Base-by-base conservation (phyloP, 495 filamentous ascomycete genomes). In the Achaetomiella virescens region DNA sequence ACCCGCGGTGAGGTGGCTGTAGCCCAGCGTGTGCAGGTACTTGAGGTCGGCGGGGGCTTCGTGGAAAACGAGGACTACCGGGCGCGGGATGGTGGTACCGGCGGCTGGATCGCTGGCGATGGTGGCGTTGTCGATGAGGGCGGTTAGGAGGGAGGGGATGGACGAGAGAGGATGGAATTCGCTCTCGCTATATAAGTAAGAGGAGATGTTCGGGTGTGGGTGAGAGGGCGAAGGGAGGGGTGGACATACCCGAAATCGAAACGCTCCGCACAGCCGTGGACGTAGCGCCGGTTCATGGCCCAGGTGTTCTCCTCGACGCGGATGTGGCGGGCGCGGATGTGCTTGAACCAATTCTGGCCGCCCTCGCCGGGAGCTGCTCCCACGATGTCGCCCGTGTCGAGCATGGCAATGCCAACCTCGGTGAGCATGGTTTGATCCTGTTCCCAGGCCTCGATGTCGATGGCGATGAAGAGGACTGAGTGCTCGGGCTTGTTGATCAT, bases 371-470 rank as follows among this genome's bases (percentile, higher is more conserved):
- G 88, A 3, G 81, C 61, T 22, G 83, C 17, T 61, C 59, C 31
- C 80, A 70, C 54, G 9, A 72, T 62, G 21, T 87, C 80, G 10
- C 70, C 58, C 3, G 86, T 90, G 70, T 98, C 93, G 20, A 98
- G 81, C 10, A 80, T 83, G 9, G 89, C 84, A 45, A 98, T 76
- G 33, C 93, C 93, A 50, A 98, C 76, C 66, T 98, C 93, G 4
- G 90, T 95, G 56, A 97, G 73, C 2, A 77, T 62, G 43, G 72
- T 70, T 4, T 78, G 74, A 50, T 82, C 71, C 24, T 67, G 64
- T 69, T 97, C 92, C 58, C 84, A 92, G 8, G 84, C 81, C 67
- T 98, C 93, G 29, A 91, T 66, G 63, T 98, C 92, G 42, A 96
- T 71, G 57, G 78, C 83, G 53, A 96, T 72, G 61, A 98, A 89